Evolutionary conservation across 2,329 filamentous ascomycete species (phyloP), one percentile per base, ranked within the genome.

Genomic region (Laburnicola sp.): DNA sequence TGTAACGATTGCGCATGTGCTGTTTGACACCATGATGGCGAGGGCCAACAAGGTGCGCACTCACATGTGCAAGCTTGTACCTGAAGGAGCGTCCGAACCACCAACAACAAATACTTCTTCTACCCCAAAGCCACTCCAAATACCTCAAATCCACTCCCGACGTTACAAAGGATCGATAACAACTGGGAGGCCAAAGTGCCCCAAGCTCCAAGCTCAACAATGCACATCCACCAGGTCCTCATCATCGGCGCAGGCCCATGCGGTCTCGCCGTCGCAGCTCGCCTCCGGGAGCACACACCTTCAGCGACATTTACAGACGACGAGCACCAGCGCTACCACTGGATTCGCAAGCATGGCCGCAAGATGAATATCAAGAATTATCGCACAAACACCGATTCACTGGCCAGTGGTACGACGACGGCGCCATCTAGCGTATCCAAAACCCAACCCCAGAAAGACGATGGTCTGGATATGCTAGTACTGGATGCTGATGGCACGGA

Each of bases 241-340:
- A 86, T 90, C 64, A 74, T 91, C 35, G 88, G 88, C 7, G 87
- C 85, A 5, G 89, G 89, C 0, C 88, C 89, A 3, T 88, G 85
- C 57, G 88, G 88, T 3, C 83, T 93, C 3, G 87, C 87, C 4
- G 82, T 88, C 4, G 87, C 89, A 6, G 84, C 88, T 1, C 82
- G 89, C 3, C 79, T 93, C 1, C 80, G 82, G 36, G 89, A 93
- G 71, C 78, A 81, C 48, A 88, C 87, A 0, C 89, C 89, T 0
- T 89, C 86, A 0, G 88, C 89, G 1, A 83, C 91, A 45, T 93
- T 93, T 72, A 92, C 89, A 0, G 88, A 93, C 65, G 87, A 89
- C 59, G 89, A 93, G 64, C 88, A 93, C 63, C 84, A 86, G 36
- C 80, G 89, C n/a, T 93, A 89, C 67, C 84, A 89, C 69, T 91